Base-by-base conservation (phyloP, 306 rosid genomes). In the Pueraria montana region DNA sequence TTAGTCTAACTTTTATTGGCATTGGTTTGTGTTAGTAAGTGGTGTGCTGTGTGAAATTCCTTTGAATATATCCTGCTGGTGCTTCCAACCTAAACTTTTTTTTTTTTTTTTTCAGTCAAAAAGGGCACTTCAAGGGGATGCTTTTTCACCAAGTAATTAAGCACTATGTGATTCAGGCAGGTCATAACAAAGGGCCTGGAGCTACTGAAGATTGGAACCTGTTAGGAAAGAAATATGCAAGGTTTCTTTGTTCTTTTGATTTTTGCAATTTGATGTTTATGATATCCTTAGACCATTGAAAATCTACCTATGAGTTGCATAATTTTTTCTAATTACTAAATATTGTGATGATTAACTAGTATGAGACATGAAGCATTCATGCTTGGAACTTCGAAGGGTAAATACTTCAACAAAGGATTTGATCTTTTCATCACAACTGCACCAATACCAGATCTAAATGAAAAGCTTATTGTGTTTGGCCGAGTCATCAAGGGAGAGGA, bases 341-440 rank as follows among this genome's bases (percentile, higher is more conserved):
- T 21, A 40, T 61, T 77, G 9, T 61, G 66, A 70, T 65, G 53
- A 69, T 67, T 78, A 55, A 64, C 49, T 85, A 94, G 97, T 83
- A 78, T 91, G 83, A 92, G 91, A 86, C 95, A 94, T 14, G 95
- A 92, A 62, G 97, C 97, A 0, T 94, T 94, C 81, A 84, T 91
- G 93, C 90, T 94, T 74, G 98, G 98, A 79, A 92, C 98, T 71
- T 86, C 93, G 2, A 92, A 91, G 87, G 89, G 84, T 11, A 91
- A 90, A 76, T 86, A 81, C 48, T 68, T 72, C 21, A 72, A 86
- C 78, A 85, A 91, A 71, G 93, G 91, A 77, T 95, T 95, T 84
- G 94, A 93, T 87, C 90, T 95, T 82, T 91, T 95, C 76, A 93
- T 95, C 76, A 95, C 98, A 17, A 95, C 98, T 64, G 97, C 98